Evolutionary conservation across 352 stramenopile genomes (phyloP).

Genomic region (Phytophthora tubulina): DNA sequence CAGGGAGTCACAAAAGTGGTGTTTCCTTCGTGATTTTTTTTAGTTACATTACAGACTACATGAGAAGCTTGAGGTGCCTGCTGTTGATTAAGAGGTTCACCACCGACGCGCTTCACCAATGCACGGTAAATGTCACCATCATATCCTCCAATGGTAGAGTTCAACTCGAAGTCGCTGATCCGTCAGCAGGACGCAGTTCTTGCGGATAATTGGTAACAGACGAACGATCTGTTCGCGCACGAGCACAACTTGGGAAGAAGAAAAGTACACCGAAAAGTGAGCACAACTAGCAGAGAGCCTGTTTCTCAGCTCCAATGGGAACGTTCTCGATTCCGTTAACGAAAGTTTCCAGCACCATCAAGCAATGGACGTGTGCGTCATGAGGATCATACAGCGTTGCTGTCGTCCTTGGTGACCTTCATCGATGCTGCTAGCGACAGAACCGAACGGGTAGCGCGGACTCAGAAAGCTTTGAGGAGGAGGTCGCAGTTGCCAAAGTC

Average conservation of each 20-base stretch:
- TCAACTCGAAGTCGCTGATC: slow-evolving; percentile 72
- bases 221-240: slow-evolving; percentile 45
- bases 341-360: slow-evolving; percentile 55
- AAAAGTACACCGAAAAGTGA: slow-evolving; percentile 65
- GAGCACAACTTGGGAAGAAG: slow-evolving; percentile 49
- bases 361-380: slow-evolving; percentile 40
- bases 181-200: slow-evolving; percentile 60
- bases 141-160: slow-evolving; percentile 70
- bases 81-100: slow-evolving; percentile 64
- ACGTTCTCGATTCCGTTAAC: slow-evolving; percentile 37
- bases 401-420: background rate
- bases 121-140: slow-evolving; percentile 70
- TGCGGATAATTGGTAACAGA: slow-evolving; percentile 52
- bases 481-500: background rate
- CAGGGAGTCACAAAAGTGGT: too few species aligned
- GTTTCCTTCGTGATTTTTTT: too few species aligned
- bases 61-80: slow-evolving; percentile 49
- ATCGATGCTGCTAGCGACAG: background rate
- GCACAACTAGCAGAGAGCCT: slow-evolving; percentile 45
- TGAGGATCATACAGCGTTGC: slow-evolving; percentile 1
- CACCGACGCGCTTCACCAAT: slow-evolving; percentile 48
- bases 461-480: background rate
- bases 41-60: slow-evolving; percentile 24
- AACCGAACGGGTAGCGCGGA: slow-evolving; percentile 2
- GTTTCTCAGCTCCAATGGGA: slow-evolving; percentile 38